Conservation (phyloP, 169 alveolate species). For the Ichthyophthirius multifiliis region DNA sequence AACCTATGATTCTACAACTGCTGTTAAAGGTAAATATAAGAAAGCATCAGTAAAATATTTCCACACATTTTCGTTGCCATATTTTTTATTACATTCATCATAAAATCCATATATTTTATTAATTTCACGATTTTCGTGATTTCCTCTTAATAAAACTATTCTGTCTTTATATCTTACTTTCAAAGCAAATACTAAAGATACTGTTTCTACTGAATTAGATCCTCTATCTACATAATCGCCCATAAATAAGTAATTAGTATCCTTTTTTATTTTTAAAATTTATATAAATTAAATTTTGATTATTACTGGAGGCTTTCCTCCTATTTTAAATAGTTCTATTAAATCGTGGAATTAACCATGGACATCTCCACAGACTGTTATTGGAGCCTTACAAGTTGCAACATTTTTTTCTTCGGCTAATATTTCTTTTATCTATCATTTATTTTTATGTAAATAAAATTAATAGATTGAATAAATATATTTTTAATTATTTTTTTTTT, state of each 20-base stretch:
- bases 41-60: conserved; percentile 68
- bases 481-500: too few species aligned
- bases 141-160: conserved; percentile 59
- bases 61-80: conserved; percentile 64
- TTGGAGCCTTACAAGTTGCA: conserved; percentile 57
- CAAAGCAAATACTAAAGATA: conserved; percentile 48
- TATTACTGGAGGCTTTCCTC: conserved; percentile 62
- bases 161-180: conserved; percentile 52
- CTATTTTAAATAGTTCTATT: conserved; percentile 72
- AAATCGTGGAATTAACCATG: conserved; percentile 85
- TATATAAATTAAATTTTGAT: too few species aligned
- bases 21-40: conserved; percentile 61
- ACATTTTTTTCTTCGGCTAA: conserved; percentile 66
- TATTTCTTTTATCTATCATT: conserved; percentile 75
- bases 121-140: conserved; percentile 78
- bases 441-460: too few species aligned
- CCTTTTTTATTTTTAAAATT: too few species aligned
- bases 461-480: too few species aligned
- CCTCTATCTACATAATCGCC: conserved; percentile 82
- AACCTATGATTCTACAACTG: conserved; percentile 67
- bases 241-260: conserved; percentile 59
- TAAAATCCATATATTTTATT: conserved; percentile 74
- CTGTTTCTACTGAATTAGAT: conserved; percentile 56
- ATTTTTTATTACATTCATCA: conserved; percentile 66
- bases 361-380: conserved; percentile 82